These are phyloP conservation scores for Eruca vesicaria DNA, from an alignment of 441 rosid genomes.

Conservation along the genomic window DNA sequence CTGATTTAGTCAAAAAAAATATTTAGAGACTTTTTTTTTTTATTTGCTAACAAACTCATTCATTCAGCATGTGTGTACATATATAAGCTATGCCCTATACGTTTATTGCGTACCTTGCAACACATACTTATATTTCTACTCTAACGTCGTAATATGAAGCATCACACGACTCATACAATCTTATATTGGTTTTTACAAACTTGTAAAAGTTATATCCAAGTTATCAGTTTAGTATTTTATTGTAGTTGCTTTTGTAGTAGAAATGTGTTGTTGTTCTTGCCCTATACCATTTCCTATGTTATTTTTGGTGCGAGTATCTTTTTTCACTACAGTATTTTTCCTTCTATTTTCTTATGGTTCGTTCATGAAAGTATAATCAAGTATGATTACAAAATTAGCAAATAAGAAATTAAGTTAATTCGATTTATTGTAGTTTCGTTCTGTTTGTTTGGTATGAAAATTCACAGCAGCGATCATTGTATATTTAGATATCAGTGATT, in stretches of 20 bases:
- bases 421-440: neutral
- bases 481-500: neutral
- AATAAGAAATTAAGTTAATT: neutral
- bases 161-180: neutral
- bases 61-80: neutral
- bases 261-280: too few relatives aligned
- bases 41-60: neutral
- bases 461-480: neutral
- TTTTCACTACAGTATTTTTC: neutral
- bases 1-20: too few relatives aligned
- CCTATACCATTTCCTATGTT: too few relatives aligned
- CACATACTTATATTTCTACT: neutral
- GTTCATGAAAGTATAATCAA: neutral
- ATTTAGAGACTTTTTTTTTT: too few relatives aligned
- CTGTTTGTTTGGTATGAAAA: neutral
- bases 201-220: constrained; percentile 1
- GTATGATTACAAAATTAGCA: neutral
- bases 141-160: constrained; percentile 3
- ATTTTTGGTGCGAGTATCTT: neutral
- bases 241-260: neutral
- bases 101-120: neutral
- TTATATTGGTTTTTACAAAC: neutral
- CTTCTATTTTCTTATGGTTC: neutral
- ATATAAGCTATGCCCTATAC: neutral
- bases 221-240: neutral